Evolutionary conservation across 2,329 filamentous ascomycete species (phyloP), one percentile per base, ranked within the genome.

Genomic region (Teratosphaeria nubilosa): DNA sequence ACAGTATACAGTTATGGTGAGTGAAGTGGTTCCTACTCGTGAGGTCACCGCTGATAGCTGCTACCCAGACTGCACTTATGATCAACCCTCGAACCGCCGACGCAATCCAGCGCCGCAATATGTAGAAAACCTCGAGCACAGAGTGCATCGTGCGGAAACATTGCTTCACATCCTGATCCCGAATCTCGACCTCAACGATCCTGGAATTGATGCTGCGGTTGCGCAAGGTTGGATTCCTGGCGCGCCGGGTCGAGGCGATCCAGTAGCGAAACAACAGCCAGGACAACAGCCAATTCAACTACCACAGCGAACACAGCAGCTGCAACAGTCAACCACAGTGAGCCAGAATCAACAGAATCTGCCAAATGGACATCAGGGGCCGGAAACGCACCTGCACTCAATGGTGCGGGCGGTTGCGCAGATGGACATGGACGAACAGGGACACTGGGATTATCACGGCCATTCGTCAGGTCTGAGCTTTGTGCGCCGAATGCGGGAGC

Each of bases 1-100:
- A 95, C 91, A 11, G 91, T 97, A 54, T 99, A 99, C 74, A 96
- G 91, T 72, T 99, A 99, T 78, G 92, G 94, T 96, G 81, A 70
- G 81, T 53, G 13, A 13, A 16, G 22, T n/a, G 7, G 31, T 25
- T 22, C 20, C 14, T 37, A 16, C 50, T 34, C 31, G 10, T 37
- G 50, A 31, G 25, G 34, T 27, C 51, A n/a, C 22, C 7, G 32
- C 51, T 58, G 37, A 58, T 52, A 16, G 32, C 48, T 25, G 54
- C n/a, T n/a, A 27, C 31, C 30, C 63, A 96, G 91, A 95, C 71
- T 96, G 91, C 73, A 95, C 91, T 30, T 96, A 96, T 74, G 91
- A 96, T 69, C 94, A 96, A 72, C 91, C 91, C 13, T 96, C 91
- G 25, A 96, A 96, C 72, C 83, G 91, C 64, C 83, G 91, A 64